Conservation (phyloP, 2,329 filamentous ascomycete genomes). For the Chaetomiaceae sp. region DNA sequence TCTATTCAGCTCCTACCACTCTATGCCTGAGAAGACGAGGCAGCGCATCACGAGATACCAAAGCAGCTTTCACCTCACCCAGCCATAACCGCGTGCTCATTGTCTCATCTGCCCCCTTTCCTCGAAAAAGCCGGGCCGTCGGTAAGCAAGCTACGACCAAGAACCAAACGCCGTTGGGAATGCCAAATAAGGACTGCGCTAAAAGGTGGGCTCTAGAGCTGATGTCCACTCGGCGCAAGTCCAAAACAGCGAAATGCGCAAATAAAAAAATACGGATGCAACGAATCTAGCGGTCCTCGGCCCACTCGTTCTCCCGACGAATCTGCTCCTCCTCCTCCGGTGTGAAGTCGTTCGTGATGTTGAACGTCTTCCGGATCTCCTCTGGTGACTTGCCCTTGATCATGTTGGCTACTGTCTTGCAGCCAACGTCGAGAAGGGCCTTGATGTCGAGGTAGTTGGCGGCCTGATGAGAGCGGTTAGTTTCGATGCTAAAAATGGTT, state of each 20-base stretch:
- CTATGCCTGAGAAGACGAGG: not conserved
- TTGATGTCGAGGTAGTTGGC: constrained; percentile 99
- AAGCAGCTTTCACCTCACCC: too few species aligned
- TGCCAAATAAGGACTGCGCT: constrained; percentile 1
- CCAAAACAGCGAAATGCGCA: not conserved
- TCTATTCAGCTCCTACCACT: not conserved
- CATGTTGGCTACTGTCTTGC: constrained; percentile 99
- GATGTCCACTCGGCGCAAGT: not conserved
- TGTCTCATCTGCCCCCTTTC: not conserved
- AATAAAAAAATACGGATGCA: not conserved
- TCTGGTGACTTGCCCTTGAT: constrained; percentile 99
- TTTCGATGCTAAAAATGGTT: not conserved
- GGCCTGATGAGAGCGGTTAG: constrained; percentile 52
- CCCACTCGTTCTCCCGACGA: constrained; percentile 86
- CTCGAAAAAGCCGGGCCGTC: not conserved
- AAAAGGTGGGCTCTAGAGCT: not conserved
- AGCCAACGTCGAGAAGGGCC: constrained; percentile 92
- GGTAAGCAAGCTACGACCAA: not conserved
- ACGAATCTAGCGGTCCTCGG: constrained; percentile 66
- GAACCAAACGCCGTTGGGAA: constrained; percentile 12
- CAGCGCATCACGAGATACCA: not conserved
- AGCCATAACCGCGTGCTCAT: not conserved
- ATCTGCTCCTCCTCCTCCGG: constrained; percentile 99
- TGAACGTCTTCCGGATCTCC: constrained; percentile 99
- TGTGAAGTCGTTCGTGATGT: constrained; percentile 99